Percentiles rank a stretch among this genome's conserved stretches.
phyloP scores from a whole-genome alignment of 148 eudicot species.

The Bassia scoparia region DNA sequence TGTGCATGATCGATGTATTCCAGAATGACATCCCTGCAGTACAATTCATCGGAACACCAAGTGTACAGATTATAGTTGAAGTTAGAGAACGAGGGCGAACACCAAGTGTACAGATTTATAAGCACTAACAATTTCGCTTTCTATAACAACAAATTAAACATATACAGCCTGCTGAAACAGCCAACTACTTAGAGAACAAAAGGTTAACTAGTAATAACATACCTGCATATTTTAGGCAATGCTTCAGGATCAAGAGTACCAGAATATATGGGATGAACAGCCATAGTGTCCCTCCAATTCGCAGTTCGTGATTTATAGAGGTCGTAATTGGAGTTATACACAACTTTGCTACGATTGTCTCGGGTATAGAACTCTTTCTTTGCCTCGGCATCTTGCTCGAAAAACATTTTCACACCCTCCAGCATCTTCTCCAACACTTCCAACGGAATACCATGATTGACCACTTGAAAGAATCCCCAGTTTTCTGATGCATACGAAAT shows the following conservation, averaged over 20 bases:
- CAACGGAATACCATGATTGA: conserved; percentile 33
- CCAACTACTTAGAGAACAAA: too few species aligned
- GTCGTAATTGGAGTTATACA: conserved; percentile 31
- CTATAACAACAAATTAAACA: too few species aligned
- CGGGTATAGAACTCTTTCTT: conserved; percentile 36
- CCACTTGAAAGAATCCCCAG: conserved; percentile 41
- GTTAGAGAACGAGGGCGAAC: too few species aligned
- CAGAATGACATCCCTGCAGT: conserved; percentile 26
- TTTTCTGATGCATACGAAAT: conserved; percentile 22
- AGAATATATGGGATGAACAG: conserved; percentile 20
- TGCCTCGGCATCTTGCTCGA: conserved; percentile 34
- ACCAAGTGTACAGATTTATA: too few species aligned
- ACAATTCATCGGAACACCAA: too few species aligned
- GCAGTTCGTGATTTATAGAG: conserved; percentile 24
- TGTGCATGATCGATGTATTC: conserved; percentile 42
- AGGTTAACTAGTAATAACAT: too few species aligned
- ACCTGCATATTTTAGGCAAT: conserved; percentile 42
- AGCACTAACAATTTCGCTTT: too few species aligned
- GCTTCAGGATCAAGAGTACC: conserved; percentile 30
- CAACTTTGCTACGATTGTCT: conserved; percentile 20
- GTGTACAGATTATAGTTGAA: too few species aligned
- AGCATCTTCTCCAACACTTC: conserved; percentile 23
- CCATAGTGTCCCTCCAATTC: conserved; percentile 41
- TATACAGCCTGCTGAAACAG: too few species aligned
- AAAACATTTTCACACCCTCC: conserved; percentile 28